phyloP scores from a whole-genome alignment of 108 stramenopile genomes.

The Skeletonema tropicum region DNA sequence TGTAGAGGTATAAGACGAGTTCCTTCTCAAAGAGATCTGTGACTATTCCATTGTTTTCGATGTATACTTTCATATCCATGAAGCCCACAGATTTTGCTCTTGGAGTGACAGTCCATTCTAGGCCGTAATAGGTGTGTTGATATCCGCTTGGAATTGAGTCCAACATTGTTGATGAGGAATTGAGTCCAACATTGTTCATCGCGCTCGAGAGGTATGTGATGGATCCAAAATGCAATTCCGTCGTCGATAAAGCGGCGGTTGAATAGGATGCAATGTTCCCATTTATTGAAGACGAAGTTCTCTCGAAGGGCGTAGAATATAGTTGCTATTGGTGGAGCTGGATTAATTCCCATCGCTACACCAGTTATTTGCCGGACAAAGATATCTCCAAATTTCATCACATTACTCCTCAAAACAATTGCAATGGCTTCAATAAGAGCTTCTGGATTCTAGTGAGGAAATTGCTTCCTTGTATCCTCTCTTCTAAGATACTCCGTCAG shows the following conservation, averaged over 20 bases:
- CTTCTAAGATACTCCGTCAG: too few relatives aligned
- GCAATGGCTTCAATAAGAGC: constrained; percentile 24
- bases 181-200: constrained; percentile 31
- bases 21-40: constrained; percentile 32
- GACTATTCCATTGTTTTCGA: not conserved
- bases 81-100: constrained; percentile 12
- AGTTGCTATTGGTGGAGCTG: constrained; percentile 19
- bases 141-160: constrained; percentile 9
- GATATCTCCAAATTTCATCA: constrained; percentile 27
- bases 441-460: constrained; percentile 8
- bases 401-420: constrained; percentile 11
- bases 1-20: too few relatives aligned
- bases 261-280: not conserved
- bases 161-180: constrained; percentile 9
- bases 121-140: constrained; percentile 17
- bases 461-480: not conserved
- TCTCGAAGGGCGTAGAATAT: too few relatives aligned
- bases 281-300: not conserved
- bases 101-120: constrained; percentile 15
- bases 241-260: constrained; percentile 42
- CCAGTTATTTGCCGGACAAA: constrained; percentile 21
- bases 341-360: constrained; percentile 32
- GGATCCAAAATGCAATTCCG: too few relatives aligned
- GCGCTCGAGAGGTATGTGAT: too few relatives aligned
- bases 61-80: constrained; percentile 30